Evolutionary conservation across 164 flowering plant genomes (phyloP), one percentile per base, ranked within the genome.

Genomic region (Saururus chinensis): DNA sequence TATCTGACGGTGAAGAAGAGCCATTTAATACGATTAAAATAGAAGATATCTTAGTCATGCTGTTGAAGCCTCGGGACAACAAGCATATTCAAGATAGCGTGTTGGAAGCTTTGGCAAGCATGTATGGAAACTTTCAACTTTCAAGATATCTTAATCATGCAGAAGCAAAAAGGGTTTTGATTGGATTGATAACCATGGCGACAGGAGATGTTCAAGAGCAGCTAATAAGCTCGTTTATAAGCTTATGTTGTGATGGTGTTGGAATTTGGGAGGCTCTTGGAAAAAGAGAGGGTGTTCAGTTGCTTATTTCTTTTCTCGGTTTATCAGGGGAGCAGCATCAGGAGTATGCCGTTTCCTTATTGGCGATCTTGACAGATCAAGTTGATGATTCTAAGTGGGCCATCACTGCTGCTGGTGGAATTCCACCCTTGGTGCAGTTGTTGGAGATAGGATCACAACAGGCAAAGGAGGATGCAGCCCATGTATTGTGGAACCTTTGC

Each of bases 321-420:
- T 73, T 86, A 72, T 84, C 97, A 21, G 79, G 88, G 66, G 97
- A 91, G 73, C 93, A 86, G 65, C 91, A 91, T 73, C 97, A 91
- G 71, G 97, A 88, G 70, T 77, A 82, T 75, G 86, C 89, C 45
- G 88, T 88, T 63, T 75, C 76, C 60, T 73, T 91, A 67, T 73
- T 91, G 51, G 81, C 81, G 53, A 82, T 88, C 60, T 80, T 91
- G 77, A 80, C 91, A 35, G 84, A 80, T 66, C 88, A 88, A 73
- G 84, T 85, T 61, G 93, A 84, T 73, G 97, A 91, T 65, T 88
- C 93, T 76, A 91, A 88, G 76, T 91, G 97, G 97, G 97, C 97
- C 7, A 86, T 91, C n/a, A 91, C 97, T 60, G 97, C 97, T 37
- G 96, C 97, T 30, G 97, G 97, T 53, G 96, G 97, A 19, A 91